These are phyloP conservation scores for Erodium moschatum DNA, from an alignment of 441 rosid species.

Conservation along the genomic window DNA sequence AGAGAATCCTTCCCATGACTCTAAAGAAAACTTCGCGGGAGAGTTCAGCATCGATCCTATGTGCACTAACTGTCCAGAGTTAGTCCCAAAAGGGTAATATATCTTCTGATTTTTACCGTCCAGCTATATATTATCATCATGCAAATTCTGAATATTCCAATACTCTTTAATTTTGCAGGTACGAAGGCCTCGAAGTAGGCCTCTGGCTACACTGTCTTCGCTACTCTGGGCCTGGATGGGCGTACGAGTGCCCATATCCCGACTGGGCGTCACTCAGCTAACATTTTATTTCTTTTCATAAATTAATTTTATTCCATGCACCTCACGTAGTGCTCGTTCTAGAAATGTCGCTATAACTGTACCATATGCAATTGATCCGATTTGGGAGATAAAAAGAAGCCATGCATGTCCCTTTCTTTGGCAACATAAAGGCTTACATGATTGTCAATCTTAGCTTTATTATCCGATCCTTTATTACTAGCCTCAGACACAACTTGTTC, in stretches of 20 bases:
- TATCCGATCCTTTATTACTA: too few relatives aligned
- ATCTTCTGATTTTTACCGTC: too few relatives aligned
- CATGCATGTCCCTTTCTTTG: not conserved
- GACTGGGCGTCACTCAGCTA: conserved; percentile 54
- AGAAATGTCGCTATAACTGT: not conserved
- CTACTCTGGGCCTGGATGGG: conserved; percentile 83
- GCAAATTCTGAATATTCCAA: not conserved
- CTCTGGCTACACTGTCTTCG: conserved; percentile 75
- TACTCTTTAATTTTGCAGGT: conserved; percentile 34
- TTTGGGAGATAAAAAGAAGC: not conserved
- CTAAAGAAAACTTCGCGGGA: conserved; percentile 29
- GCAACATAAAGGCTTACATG: not conserved
- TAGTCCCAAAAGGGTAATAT: conserved; percentile 64
- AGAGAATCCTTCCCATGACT: conserved; percentile 18
- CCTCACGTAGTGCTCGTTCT: not conserved
- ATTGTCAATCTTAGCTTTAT: not conserved
- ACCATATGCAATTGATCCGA: not conserved
- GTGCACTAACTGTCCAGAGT: conserved; percentile 79
- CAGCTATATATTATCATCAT: too few relatives aligned
- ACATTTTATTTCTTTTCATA: not conserved
- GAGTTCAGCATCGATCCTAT: conserved; percentile 66
- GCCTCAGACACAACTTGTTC: not conserved
- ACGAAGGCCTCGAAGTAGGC: conserved; percentile 62
- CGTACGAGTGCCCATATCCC: conserved; percentile 66
- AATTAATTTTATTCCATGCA: not conserved